phyloP scores from a whole-genome alignment of 2,329 filamentous ascomycete genomes.

The Dothideomycetes sp. region DNA sequence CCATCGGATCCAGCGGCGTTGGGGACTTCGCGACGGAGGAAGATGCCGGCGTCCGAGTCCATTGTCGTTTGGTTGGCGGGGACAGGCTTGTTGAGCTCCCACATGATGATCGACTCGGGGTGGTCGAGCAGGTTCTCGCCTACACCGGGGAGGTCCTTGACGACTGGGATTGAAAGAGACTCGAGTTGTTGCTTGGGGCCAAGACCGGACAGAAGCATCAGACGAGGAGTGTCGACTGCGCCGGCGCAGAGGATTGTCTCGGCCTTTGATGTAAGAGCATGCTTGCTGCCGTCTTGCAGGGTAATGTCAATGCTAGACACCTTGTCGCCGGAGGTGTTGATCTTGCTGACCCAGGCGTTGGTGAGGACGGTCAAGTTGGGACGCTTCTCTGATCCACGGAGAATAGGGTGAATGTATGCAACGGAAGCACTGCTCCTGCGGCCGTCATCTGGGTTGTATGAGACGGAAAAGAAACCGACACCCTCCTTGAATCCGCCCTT shows the following conservation, averaged over 20 bases:
- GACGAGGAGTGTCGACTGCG: conserved; percentile 68
- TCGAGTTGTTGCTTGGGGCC: conserved; percentile 37
- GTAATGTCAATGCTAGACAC: conserved; percentile 66
- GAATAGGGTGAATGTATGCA: conserved; percentile 85
- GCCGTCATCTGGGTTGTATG: conserved; percentile 84
- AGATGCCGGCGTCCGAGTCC: conserved; percentile 83
- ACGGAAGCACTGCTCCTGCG: conserved; percentile 76
- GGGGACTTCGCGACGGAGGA: conserved; percentile 65
- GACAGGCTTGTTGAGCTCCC: conserved; percentile 71
- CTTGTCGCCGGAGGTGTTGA: conserved; percentile 59
- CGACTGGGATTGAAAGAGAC: conserved; percentile 39
- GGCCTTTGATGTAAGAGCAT: conserved; percentile 48
- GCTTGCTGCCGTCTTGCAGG: conserved; percentile 47
- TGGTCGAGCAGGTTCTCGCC: conserved; percentile 56
- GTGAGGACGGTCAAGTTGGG: conserved; percentile 80
- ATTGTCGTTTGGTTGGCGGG: conserved; percentile 76
- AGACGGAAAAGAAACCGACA: conserved; percentile 82
- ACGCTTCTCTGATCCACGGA: conserved; percentile 69
- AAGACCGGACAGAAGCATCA: conserved; percentile 43
- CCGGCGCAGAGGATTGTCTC: conserved; percentile 76
- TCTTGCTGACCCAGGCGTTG: conserved; percentile 74
- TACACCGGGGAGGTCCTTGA: conserved; percentile 50
- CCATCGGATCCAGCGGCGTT: conserved; percentile 62
- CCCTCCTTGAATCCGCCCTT: conserved; percentile 63
- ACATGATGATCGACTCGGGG: conserved; percentile 56